Base-by-base conservation (phyloP, 140 eudicot genomes). In the Cichorium intybus region DNA sequence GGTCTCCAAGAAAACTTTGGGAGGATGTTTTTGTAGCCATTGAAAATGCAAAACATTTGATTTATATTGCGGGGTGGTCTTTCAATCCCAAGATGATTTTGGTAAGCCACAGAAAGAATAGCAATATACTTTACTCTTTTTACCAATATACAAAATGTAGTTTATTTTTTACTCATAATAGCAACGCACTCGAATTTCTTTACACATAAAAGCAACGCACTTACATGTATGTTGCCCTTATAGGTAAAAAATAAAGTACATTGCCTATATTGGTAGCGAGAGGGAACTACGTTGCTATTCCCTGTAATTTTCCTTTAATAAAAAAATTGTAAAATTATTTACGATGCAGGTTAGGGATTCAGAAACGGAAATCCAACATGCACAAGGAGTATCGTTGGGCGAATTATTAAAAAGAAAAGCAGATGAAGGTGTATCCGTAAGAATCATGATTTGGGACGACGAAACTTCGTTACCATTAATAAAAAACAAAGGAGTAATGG, bases 21-120 rank as follows among this genome's bases (percentile, higher is more conserved):
- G 99, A 93, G 73, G 99, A 93, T 37, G 81, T 93, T 16, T 93
- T 79, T 17, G 75, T 71, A 64, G 97, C 95, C 53, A 75, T 93
- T 55, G 99, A 85, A 39, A 96, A 82, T 33, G 97, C 99, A 33
- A 88, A 93, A 78, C 80, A 93, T 75, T 62, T 88, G 57, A 74
- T 93, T 74, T 93, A 93, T 77, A 93, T 93, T 15, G 99, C 90
- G 28, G 95, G 97, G 60, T 93, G 99, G 97, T 88, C 97, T 46
- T 88, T 93, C 59, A 93, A 88, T 70, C 97, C 99, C 16, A 81
- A 81, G 24, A 24, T 93, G 71, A 81, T 85, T 49, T 67, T 93
- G 89, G 96, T 92, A 78, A 82, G 83, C 66, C 28, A 51, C 35
- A 45, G 28, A 41, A 46, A 41, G 45, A 43, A 15, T 39, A 11